Percentiles rank a stretch among this genome's conserved stretches.
Evolutionary conservation across 2,329 filamentous ascomycete genomes (phyloP).

Genomic region (Chalaropsis ovoidea): DNA sequence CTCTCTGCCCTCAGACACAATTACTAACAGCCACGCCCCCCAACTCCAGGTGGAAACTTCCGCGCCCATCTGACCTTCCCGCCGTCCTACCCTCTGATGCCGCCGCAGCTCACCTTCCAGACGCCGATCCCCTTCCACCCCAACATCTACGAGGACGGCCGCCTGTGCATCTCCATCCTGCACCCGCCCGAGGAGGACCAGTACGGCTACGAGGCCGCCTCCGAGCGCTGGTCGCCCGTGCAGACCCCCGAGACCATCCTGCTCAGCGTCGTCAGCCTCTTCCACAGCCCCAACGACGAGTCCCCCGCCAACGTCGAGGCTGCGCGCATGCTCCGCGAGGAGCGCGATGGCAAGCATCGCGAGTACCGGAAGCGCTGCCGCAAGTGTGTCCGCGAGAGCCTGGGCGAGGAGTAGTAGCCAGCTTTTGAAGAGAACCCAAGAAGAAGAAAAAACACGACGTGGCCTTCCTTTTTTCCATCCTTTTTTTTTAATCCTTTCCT

Average conservation of each 20-base stretch:
- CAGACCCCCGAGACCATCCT: slow-evolving; percentile 93
- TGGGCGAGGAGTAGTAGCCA: slow-evolving; percentile 54
- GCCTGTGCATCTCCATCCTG: slow-evolving; percentile 93
- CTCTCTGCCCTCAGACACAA: background rate
- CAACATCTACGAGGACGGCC: slow-evolving; percentile 79
- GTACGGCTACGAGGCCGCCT: slow-evolving; percentile 82
- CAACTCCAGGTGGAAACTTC: slow-evolving; percentile 70
- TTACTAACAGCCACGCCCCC: slow-evolving; percentile 10
- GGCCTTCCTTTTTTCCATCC: background rate
- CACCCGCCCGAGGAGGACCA: slow-evolving; percentile 91
- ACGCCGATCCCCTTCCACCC: slow-evolving; percentile 80
- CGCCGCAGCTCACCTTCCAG: slow-evolving; percentile 81
- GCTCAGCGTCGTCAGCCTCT: slow-evolving; percentile 81
- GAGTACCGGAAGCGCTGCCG: slow-evolving; percentile 73
- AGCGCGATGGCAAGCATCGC: slow-evolving; percentile 48
- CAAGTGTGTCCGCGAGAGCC: slow-evolving; percentile 68
- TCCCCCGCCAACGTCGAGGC: slow-evolving; percentile 92
- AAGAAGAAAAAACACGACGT: background rate
- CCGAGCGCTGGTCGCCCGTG: slow-evolving; percentile 88
- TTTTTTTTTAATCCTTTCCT: slow-evolving; percentile 5
- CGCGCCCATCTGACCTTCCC: slow-evolving; percentile 77
- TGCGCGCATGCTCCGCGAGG: slow-evolving; percentile 75
- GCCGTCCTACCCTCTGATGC: slow-evolving; percentile 71
- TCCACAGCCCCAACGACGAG: slow-evolving; percentile 89
- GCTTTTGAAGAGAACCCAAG: background rate